Base-by-base conservation (phyloP, 441 rosid species). In the Pelargonium myrrhifolium region DNA sequence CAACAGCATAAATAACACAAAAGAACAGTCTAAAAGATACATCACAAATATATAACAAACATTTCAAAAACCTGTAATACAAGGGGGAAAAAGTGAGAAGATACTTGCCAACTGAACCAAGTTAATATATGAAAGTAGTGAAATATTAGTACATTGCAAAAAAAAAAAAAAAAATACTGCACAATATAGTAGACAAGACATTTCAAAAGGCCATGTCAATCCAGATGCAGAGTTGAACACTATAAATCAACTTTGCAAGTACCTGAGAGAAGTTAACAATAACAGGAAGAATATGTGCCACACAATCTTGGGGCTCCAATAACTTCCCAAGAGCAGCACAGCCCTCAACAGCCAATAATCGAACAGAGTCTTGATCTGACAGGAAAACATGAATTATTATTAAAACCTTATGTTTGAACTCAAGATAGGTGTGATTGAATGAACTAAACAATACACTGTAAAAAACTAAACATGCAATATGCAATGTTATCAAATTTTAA, bases 331-430 rank as follows among this genome's bases (percentile, higher is more conserved):
- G 93, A 45, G 96, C 87, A 71, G 95, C 89, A 77, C 96, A 89
- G 59, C 97, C 90, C 85, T 93, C 98, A 77, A 93, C 97, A 35
- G 96, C 95, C 87, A 91, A 78, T 73, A 93, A 75, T 17, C 92
- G 90, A 75, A 93, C 97, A 11, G 98, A 87, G 80, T 93, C 98
- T 77, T 93, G 98, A 71, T 91, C 97, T 93, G 90, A 70, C 65
- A 78, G 58, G 11, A 63, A 73, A 47, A 74, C 15, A 40, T 9
- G 0, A 17, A 15, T 53, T 17, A 53, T 53, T 14, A 53, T 53
- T 18, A 5, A 53, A 17, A 53, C 59, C 21, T 53, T 17, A 15
- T 6, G 6, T 53, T n/a, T 53, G 17, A 2, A 47, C 17, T 5
- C 22, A 53, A 53, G 17, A 53, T 53, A 15, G 9, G 59, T 53